Percentiles rank a stretch among this genome's conserved stretches.
Evolutionary conservation across 805 yeast species (phyloP).

Genomic region (Hanseniaspora nectarophila): DNA sequence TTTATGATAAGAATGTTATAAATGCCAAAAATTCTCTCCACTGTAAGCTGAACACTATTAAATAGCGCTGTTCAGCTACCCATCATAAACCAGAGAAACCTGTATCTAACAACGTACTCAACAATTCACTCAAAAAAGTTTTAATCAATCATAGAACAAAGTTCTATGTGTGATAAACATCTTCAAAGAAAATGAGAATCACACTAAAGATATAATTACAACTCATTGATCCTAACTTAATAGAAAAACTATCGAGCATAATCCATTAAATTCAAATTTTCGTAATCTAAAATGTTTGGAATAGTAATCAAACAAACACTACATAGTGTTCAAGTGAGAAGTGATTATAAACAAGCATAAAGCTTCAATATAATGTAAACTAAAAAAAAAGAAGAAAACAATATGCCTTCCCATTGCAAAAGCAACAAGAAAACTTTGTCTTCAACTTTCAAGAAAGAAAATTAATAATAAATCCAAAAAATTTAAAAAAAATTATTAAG

Average conservation of each 20-base stretch:
- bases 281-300: neutral
- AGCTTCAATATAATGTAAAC: neutral
- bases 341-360: neutral
- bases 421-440: conserved; percentile 3
- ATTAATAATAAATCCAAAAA: conserved; percentile 14
- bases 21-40: conserved; percentile 15
- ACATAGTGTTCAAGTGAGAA: conserved; percentile 3
- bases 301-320: neutral
- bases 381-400: conserved; percentile 1
- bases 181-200: conserved; percentile 6
- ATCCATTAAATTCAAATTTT: neutral
- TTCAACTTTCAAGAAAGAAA: conserved; percentile 11
- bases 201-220: neutral
- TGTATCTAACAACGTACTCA: neutral
- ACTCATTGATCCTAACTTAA: neutral
- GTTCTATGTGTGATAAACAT: neutral
- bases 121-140: neutral
- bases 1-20: neutral
- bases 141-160: neutral
- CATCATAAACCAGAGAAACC: neutral
- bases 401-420: conserved; percentile 6
- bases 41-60: neutral
- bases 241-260: neutral
- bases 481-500: conserved; percentile 14
- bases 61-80: neutral